Base-by-base conservation (phyloP, 441 rosid genomes). In the Gossypium gossypioides region DNA sequence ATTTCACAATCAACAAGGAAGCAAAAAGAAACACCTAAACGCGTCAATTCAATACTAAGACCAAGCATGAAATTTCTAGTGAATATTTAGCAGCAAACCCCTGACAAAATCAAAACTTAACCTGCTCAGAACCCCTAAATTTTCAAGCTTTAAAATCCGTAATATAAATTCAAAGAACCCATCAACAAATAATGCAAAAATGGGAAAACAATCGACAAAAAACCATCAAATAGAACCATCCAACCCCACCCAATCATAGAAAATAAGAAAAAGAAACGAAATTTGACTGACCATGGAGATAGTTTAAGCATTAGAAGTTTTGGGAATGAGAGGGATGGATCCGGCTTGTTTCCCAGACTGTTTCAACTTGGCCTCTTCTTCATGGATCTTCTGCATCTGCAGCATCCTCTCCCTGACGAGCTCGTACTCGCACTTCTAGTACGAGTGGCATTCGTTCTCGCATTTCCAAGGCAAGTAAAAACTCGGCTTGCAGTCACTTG, bases 351-450 rank as follows among this genome's bases (percentile, higher is more conserved):
- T 60, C 57, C 77, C 80, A 63, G 75, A 40, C 76, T 84, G 88
- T 80, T 88, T 87, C 57, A 82, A 80, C 70, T 79, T 84, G 72
- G 89, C 87, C 80, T 90, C 86, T 72, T 86, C 81, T 51, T 86
- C 87, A 37, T 93, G 96, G 84, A 95, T 95, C 91, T 90, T 92
- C 89, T 92, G 91, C 99, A 95, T 92, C 89, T 87, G 79, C 21
- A 92, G 91, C 96, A 95, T 95, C 42, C 97, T 77, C 86, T 91
- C 98, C 98, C 91, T 92, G 48, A 95, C 91, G 42, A 95, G 95
- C 85, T 92, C 98, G 88, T 92, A 92, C 65, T 85, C 94, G 69
- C 99, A 95, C 89, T 95, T 92, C 88, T 95, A 97, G 66, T 95
- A 95, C 73, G 82, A 60, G 78, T 95, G 99, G 61, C 97, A 96